Base-by-base conservation (phyloP, 2,329 filamentous ascomycete species). In the Cladosporium colombiae region DNA sequence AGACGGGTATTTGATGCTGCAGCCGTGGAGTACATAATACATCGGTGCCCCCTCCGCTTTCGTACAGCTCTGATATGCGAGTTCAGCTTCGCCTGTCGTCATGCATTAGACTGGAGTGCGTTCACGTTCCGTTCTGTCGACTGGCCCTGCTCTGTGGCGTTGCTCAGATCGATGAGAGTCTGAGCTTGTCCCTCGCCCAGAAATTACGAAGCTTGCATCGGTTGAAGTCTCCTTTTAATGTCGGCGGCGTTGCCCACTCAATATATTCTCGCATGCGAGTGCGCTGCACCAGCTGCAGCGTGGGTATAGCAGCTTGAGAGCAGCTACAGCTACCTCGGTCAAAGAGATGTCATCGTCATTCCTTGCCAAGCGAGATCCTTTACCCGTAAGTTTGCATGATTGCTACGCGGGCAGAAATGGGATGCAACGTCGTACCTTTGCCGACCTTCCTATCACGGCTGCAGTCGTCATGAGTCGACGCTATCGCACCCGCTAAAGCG, bases 371-470 rank as follows among this genome's bases (percentile, higher is more conserved):
- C 59, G 59, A 52, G 37, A 60, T 60, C 57, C 8, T 58, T 21
- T 16, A 40, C 16, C 57, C 44, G 25, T 18, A 16, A 52, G 31
- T 53, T 23, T 53, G 31, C 46, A 53, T 21, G 10, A 25, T 14
- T 46, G 27, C 58, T 31, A 33, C 27, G 59, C 44, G 29, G 59
- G 35, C n/a, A 49, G 31, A 18, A 14, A 13, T 25, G 6, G 57
- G 59, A 62, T 62, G 59, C 59, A 62, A 62, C 59, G 59, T 62
- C 31, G 46, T 53, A 62, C 44, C 40, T 62, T 53, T 53, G 59
- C 52, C 44, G 37, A 62, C 40, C 59, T 62, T 62, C 59, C 46
- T 62, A 49, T 52, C 29, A 40, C 21, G n/a, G 29, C 21, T 23
- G 27, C 49, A 29, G 44, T 61, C 58, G 58, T 60, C 57, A 60